These are phyloP conservation scores for Coniferiporia sulphurascens DNA, from an alignment of 1,284 basidiomycete species.

Conservation along the genomic window DNA sequence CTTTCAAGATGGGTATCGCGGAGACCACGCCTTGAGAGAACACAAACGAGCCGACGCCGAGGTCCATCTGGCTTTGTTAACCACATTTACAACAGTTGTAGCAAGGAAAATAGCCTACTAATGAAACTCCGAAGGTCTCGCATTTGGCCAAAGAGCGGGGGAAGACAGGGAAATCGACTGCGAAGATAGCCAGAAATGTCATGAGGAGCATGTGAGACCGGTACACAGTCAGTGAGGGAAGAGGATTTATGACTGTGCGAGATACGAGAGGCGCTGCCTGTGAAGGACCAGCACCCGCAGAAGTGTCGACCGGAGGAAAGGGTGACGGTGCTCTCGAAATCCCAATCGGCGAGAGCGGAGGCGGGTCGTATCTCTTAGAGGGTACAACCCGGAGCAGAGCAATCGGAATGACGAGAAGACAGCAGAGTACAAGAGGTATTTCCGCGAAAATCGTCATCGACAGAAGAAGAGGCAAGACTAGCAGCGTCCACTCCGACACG, in stretches of 20 bases:
- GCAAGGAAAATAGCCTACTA: constrained; percentile 48
- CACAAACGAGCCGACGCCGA: constrained; percentile 95
- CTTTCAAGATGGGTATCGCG: constrained; percentile 68
- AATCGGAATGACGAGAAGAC: constrained; percentile 44
- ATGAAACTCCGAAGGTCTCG: constrained; percentile 89
- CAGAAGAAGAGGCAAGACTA: constrained; percentile 74
- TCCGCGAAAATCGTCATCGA: constrained; percentile 74
- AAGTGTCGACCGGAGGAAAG: background rate
- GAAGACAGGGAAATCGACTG: constrained; percentile 94
- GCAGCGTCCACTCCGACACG: constrained; percentile 55
- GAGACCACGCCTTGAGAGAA: constrained; percentile 93
- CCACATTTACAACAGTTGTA: background rate
- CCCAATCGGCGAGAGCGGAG: constrained; percentile 41
- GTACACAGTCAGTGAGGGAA: constrained; percentile 83
- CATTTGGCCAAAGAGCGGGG: constrained; percentile 88
- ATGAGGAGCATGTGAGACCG: constrained; percentile 95
- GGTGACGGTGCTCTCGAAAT: background rate
- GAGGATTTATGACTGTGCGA: constrained; percentile 30
- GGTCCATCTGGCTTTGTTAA: constrained; percentile 75
- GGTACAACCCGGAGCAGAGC: constrained; percentile 36
- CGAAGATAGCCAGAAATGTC: constrained; percentile 88
- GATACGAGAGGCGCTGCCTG: background rate
- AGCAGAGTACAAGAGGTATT: constrained; percentile 48
- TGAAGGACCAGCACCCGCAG: background rate
- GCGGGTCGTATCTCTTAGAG: constrained; percentile 42